These are phyloP conservation scores for Starmera caribaea DNA, from an alignment of 805 yeast genomes.

Conservation along the genomic window DNA sequence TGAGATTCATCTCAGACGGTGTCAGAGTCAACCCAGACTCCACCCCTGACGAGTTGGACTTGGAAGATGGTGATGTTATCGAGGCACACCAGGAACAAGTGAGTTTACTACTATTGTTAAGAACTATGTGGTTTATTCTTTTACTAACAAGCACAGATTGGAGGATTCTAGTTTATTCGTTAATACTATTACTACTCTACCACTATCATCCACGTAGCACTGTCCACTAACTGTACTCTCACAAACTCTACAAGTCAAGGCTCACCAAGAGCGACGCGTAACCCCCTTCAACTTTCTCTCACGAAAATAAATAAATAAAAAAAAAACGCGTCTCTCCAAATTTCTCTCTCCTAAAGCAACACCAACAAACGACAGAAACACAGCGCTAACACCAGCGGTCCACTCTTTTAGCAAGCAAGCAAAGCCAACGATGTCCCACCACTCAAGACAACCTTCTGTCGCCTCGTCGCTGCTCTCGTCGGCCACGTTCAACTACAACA, in stretches of 20 bases:
- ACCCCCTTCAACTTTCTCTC: too few species aligned
- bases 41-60: conserved; percentile 87
- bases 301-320: too few species aligned
- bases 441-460: conserved; percentile 49
- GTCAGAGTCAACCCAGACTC: conserved; percentile 79
- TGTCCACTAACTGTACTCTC: too few species aligned
- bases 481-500: conserved; percentile 30
- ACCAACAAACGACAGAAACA: too few species aligned
- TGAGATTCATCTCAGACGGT: conserved; percentile 91
- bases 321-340: background rate
- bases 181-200: background rate
- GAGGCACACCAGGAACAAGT: conserved; percentile 97
- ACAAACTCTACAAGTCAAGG: too few species aligned
- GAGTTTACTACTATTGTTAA: conserved; percentile 32
- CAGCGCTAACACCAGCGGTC: background rate
- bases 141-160: background rate
- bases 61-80: conserved; percentile 92
- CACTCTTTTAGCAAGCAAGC: conserved; percentile 1
- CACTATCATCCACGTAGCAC: background rate
- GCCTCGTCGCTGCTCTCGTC: conserved; percentile 44
- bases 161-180: background rate
- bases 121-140: background rate
- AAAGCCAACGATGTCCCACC: conserved; percentile 19
- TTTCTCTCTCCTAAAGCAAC: conserved; percentile 2
- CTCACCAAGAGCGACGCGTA: too few species aligned